Evolutionary conservation across 2,329 filamentous ascomycete genomes (phyloP).

Genomic region (Arthrobotrys pseudoclavata): DNA sequence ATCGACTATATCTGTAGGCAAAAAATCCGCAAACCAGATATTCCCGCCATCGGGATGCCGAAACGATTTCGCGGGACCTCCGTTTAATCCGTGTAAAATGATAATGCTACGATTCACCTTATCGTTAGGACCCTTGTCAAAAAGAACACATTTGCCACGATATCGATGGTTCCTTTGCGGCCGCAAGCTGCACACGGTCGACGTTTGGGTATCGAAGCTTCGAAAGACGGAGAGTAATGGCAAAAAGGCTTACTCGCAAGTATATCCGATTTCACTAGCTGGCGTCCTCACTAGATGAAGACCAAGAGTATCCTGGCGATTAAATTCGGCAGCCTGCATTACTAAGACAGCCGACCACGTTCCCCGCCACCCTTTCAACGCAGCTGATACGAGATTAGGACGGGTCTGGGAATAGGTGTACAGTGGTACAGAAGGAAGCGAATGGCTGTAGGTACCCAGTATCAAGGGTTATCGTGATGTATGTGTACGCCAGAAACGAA

Average conservation of each 20-base stretch:
- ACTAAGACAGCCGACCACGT: conserved; percentile 33
- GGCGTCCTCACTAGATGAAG: conserved; percentile 56
- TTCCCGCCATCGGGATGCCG: conserved; percentile 47
- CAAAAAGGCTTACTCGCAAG: conserved; percentile 56
- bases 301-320: conserved; percentile 56
- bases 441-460: conserved; percentile 4
- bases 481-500: background rate
- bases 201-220: conserved; percentile 14
- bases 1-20: conserved; percentile 50
- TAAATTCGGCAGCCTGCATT: conserved; percentile 56
- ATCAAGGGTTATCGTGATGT: background rate
- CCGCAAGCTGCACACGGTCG: conserved; percentile 30
- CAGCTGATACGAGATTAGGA: conserved; percentile 41
- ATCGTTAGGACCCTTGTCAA: conserved; percentile 29
- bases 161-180: background rate
- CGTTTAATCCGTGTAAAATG: conserved; percentile 57
- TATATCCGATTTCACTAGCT: conserved; percentile 52
- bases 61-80: conserved; percentile 50
- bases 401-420: conserved; percentile 7
- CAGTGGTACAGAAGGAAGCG: conserved; percentile 16
- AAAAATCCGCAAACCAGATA: conserved; percentile 59
- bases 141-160: conserved; percentile 21
- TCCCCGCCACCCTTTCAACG: conserved; percentile 57
- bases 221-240: conserved; percentile 7
- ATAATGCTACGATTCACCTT: conserved; percentile 38